These are phyloP conservation scores for Nidularia pulvinata DNA, from an alignment of 768 basidiomycete genomes.

Conservation along the genomic window DNA sequence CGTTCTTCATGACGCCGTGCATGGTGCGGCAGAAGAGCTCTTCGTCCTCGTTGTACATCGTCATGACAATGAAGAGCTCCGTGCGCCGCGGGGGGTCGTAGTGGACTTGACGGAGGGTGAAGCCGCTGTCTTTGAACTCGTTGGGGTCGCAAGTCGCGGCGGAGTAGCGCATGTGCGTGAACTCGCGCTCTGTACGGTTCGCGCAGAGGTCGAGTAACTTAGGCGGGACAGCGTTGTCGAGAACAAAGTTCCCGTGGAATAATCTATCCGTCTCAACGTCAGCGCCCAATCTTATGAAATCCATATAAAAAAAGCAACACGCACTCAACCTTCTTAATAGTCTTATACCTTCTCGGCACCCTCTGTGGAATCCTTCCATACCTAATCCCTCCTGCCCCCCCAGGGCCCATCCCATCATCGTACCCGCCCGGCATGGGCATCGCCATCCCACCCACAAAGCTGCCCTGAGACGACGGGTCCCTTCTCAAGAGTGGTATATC, in stretches of 20 bases:
- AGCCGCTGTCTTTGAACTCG: conserved; percentile 79
- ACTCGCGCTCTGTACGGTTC: conserved; percentile 80
- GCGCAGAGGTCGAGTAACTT: conserved; percentile 87
- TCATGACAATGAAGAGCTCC: conserved; percentile 97
- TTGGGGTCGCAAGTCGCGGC: conserved; percentile 98
- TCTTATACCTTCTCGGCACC: conserved; percentile 89
- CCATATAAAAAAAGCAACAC: conserved; percentile 18
- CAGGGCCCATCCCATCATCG: conserved; percentile 22
- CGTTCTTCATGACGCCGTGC: conserved; percentile 96
- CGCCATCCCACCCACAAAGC: conserved; percentile 6
- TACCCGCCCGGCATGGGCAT: conserved; percentile 43
- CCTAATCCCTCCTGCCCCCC: conserved; percentile 42
- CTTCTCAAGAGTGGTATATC: conserved; percentile 67
- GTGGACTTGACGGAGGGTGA: conserved; percentile 87
- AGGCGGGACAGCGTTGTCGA: conserved; percentile 89
- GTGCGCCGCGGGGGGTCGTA: conserved; percentile 91
- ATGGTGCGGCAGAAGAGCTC: conserved; percentile 90
- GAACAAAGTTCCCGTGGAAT: conserved; percentile 92
- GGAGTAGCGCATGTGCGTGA: conserved; percentile 94
- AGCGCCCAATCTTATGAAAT: background rate
- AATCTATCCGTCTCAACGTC: conserved; percentile 37
- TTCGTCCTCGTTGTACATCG: conserved; percentile 97
- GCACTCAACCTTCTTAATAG: conserved; percentile 88
- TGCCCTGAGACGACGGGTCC: conserved; percentile 29
- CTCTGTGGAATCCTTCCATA: conserved; percentile 93